Base-by-base conservation (phyloP, 2,329 filamentous ascomycete species). In the Pleurostoma richardsiae region DNA sequence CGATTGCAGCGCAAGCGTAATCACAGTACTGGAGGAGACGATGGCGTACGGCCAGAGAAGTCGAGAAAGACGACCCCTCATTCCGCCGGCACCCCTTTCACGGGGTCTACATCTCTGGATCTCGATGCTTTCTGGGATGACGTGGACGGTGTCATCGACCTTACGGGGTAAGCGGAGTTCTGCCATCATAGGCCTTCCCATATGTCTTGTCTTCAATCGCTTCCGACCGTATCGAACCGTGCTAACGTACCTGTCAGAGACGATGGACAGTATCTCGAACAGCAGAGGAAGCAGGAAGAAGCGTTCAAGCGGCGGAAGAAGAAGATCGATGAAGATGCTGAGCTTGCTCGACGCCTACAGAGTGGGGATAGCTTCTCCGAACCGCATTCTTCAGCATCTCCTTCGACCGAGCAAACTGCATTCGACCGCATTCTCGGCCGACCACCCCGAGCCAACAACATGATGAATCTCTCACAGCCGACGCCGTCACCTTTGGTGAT, bases 161-260 rank as follows among this genome's bases (percentile, higher is more conserved):
- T 73, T 55, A 73, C 69, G 51, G 68, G 67, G 63, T 68, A 63
- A 19, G 19, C 49, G 60, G 50, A 11, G 27, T 19, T 31, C 26
- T 10, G 10, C 10, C 6, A 11, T 42, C 41, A 19, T 42, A 10
- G 10, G 26, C 43, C 4, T 33, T 29, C 30, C 5, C 6, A 10
- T 30, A 10, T 11, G 29, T 41, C 5, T 8, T 45, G 30, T 29
- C n/a, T 30, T 36, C 27, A 7, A 10, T 11, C 29, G n/a, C 4
- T 10, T 10, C n/a, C 27, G 7, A 19, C n/a, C 45, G 40, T 40
- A 47, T 52, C 30, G 47, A 43, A 29, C 10, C 42, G n/a, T 10
- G 29, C n/a, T 5, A 4, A 39, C 53, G 29, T 56, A 61, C 19
- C 19, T 29, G 54, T 57, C n/a, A 54, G 56, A 10, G 45, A 55